Evolutionary conservation across 106 monocot genomes (phyloP).

Genomic region (Vanilla planifolia): DNA sequence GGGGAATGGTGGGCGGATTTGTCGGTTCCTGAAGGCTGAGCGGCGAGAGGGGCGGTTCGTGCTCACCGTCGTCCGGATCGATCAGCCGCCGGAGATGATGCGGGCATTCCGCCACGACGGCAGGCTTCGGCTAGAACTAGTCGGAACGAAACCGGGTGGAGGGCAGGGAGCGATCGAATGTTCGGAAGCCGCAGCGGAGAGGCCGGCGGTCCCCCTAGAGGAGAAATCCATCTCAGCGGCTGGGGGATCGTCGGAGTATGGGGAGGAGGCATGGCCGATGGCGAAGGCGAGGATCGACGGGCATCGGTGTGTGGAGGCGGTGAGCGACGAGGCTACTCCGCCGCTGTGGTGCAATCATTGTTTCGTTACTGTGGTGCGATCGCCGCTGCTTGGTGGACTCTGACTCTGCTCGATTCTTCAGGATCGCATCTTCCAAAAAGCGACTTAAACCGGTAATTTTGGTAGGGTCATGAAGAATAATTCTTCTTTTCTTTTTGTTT

Average conservation of each 20-base stretch:
- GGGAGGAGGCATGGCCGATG: neutral
- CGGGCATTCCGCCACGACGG: slow-evolving; percentile 33
- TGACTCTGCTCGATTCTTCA: too few relatives aligned
- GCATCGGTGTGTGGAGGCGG: slow-evolving; percentile 11
- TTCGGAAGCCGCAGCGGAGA: neutral
- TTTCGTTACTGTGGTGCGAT: slow-evolving; percentile 16
- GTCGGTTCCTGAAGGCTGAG: slow-evolving; percentile 19
- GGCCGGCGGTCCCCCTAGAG: neutral
- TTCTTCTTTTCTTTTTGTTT: too few relatives aligned
- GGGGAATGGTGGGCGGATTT: slow-evolving; percentile 2
- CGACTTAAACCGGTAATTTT: too few relatives aligned
- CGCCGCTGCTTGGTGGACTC: too few relatives aligned
- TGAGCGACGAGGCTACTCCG: slow-evolving; percentile 2
- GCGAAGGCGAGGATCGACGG: neutral
- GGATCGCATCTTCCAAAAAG: too few relatives aligned
- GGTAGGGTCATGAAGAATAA: too few relatives aligned
- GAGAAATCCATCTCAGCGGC: too few relatives aligned
- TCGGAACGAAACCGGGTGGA: too few relatives aligned
- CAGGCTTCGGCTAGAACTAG: slow-evolving; percentile 27
- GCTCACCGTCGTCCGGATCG: slow-evolving; percentile 22
- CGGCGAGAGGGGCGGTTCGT: slow-evolving; percentile 13
- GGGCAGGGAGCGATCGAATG: too few relatives aligned
- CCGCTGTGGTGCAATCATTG: slow-evolving; percentile 19
- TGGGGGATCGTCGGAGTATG: neutral
- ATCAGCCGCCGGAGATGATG: slow-evolving; percentile 29